Evolutionary conservation across 129 eudicot species (phyloP).

Genomic region (Artemisia argyi): DNA sequence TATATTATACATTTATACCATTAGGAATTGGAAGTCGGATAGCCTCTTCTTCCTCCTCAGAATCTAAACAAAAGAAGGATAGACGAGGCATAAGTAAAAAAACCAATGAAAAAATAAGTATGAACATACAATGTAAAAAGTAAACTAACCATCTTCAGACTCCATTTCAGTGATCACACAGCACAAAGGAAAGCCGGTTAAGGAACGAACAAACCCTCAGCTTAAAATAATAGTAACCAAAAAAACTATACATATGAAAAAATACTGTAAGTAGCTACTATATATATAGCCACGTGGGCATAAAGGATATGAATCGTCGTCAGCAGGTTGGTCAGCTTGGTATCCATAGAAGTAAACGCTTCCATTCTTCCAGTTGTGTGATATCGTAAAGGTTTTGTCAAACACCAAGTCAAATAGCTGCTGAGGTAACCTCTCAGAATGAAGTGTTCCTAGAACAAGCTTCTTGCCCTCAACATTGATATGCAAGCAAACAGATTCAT

Average conservation of each 20-base stretch:
- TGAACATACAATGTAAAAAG: neutral
- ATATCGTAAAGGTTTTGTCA: conserved; percentile 61
- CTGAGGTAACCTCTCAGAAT: conserved; percentile 64
- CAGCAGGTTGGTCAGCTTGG: conserved; percentile 51
- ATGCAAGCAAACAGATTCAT: conserved; percentile 54
- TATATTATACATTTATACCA: conserved; percentile 34
- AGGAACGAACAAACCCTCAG: conserved; percentile 32
- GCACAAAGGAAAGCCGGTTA: conserved; percentile 35
- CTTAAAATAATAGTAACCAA: neutral
- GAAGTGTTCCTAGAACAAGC: conserved; percentile 77
- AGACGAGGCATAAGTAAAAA: neutral
- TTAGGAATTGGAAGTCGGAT: conserved; percentile 33
- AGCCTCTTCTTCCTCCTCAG: conserved; percentile 60
- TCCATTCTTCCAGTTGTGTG: conserved; percentile 83
- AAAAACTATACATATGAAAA: neutral
- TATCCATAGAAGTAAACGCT: conserved; percentile 81
- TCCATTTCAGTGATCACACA: conserved; percentile 27
- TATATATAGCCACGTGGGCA: too few relatives aligned
- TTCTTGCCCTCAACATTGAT: conserved; percentile 57
- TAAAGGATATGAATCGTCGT: conserved; percentile 73
- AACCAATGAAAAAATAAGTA: neutral
- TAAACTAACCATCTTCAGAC: conserved; percentile 47
- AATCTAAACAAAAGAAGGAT: conserved; percentile 24
- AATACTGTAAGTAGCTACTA: neutral
- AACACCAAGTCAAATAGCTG: conserved; percentile 80